Evolutionary conservation across 2,329 filamentous ascomycete species (phyloP), one percentile per base, ranked within the genome.

Genomic region (Metarhizium brunneum): DNA sequence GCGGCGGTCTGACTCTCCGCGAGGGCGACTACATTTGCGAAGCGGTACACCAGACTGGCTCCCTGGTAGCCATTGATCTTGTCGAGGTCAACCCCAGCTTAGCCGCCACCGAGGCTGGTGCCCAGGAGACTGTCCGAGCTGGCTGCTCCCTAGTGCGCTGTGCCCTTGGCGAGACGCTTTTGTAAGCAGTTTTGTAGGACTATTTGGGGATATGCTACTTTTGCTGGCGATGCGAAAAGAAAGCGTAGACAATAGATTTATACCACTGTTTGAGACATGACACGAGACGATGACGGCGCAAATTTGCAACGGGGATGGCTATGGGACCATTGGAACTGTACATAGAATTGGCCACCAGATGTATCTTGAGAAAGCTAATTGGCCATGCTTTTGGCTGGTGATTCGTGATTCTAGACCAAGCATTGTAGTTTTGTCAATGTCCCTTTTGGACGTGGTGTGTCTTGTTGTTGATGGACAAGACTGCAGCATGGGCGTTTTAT

Each of bases 11-110:
- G 69, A 99, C 94, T 3, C 79, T 99, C 64, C 84, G 94, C 55
- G 94, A 99, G 76, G 94, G 94, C 45, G 94, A 97, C 71, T 99
- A 90, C 74, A 97, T 99, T 71, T 95, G 91, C 65, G 94, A 92
- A 74, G 85, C 82, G 62, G 86, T 92, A 25, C 88, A 92, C 69
- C 79, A 88, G 75, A 91, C 88, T 6, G 88, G 89, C 54, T 88
- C 82, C 68, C 73, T 92, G 55, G 77, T 92, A 11, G 88, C 88
- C 47, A 85, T 94, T 73, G 89, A 94, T 69, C 73, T 94, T 61
- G 89, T 92, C 59, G 87, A 92, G 74, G 87, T 92, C 60, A 92
- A 91, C 74, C 88, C 88, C 20, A 83, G 79, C 62, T 73, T 91
- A 56, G 86, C 86, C 49, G 73, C 80, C 2, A 79, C 77, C 60